Evolutionary conservation across 345 rosid species (phyloP).

Genomic region (Noccaea bulbosa): DNA sequence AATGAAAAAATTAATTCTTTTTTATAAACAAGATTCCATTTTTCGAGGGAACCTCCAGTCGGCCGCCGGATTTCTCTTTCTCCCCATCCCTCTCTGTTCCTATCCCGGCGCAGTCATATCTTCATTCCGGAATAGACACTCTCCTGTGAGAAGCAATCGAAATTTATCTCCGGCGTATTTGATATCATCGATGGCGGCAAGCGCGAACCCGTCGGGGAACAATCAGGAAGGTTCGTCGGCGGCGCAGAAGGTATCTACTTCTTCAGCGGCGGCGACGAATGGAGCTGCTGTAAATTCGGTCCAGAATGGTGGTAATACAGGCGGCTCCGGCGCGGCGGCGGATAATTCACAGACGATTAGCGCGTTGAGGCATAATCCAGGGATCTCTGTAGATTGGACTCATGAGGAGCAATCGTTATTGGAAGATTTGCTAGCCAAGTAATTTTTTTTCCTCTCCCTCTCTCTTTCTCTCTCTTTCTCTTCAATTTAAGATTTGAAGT

Average conservation of each 20-base stretch:
- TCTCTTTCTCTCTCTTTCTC: not conserved
- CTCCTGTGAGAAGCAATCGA: slow-evolving; percentile 11
- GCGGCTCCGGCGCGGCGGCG: slow-evolving; percentile 18
- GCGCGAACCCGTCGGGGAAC: slow-evolving; percentile 63
- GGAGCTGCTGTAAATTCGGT: slow-evolving; percentile 54
- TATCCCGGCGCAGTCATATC: slow-evolving; percentile 35
- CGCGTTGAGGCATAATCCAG: slow-evolving; percentile 68
- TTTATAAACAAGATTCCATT: slow-evolving; percentile 37
- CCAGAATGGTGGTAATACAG: slow-evolving; percentile 47
- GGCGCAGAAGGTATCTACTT: slow-evolving; percentile 46
- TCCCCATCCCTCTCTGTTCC: slow-evolving; percentile 27
- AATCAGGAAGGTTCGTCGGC: slow-evolving; percentile 57
- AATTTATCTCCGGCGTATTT: not conserved
- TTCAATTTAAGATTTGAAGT: slow-evolving; percentile 11
- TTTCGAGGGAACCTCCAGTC: slow-evolving; percentile 40
- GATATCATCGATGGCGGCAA: slow-evolving; percentile 58
- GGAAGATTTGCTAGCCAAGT: slow-evolving; percentile 76
- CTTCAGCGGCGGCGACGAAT: slow-evolving; percentile 45
- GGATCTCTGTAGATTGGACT: slow-evolving; percentile 69
- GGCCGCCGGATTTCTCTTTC: slow-evolving; percentile 37
- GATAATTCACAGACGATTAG: slow-evolving; percentile 53
- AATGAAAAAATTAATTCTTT: not conserved
- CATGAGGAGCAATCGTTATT: slow-evolving; percentile 69
- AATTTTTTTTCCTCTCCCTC: slow-evolving; percentile 10
- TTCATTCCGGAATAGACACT: slow-evolving; percentile 7